A percentile compares a stretch with the other conserved stretches of the same genome.
Conservation (phyloP, 164 flowering plant species). For the Protea cynaroides region DNA sequence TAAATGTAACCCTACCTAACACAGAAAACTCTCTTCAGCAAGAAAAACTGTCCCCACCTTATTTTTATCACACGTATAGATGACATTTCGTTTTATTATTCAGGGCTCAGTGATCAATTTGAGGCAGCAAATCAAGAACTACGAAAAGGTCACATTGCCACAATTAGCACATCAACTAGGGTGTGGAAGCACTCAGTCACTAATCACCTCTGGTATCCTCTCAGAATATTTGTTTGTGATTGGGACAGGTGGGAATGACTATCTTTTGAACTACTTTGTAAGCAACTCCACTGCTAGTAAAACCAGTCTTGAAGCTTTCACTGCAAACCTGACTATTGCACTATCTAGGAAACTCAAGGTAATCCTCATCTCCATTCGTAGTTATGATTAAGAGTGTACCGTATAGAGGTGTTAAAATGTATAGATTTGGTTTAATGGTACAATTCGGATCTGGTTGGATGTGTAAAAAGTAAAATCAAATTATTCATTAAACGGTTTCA, state of each 20-base stretch:
- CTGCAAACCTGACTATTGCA: conserved; percentile 28
- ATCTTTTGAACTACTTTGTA: conserved; percentile 47
- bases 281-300: conserved; percentile 2
- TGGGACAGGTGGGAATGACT: conserved; percentile 59
- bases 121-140: conserved; percentile 46
- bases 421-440: too few relatives aligned
- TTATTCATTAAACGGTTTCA: too few relatives aligned
- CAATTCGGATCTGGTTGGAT: too few relatives aligned
- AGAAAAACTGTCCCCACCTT: too few relatives aligned
- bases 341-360: conserved; percentile 49
- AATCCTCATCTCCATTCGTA: neutral
- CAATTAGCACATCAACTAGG: conserved; percentile 28
- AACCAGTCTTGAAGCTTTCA: conserved; percentile 39
- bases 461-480: too few relatives aligned
- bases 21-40: too few relatives aligned
- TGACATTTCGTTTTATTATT: neutral
- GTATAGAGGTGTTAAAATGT: too few relatives aligned
- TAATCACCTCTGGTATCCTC: conserved; percentile 13
- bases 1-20: too few relatives aligned
- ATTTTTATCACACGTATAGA: too few relatives aligned
- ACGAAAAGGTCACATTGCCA: conserved; percentile 40
- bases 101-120: conserved; percentile 47
- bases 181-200: conserved; percentile 1
- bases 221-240: conserved; percentile 45
- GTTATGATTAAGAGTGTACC: too few relatives aligned